Base-by-base conservation (phyloP, 345 rosid species). In the Firmiana major region DNA sequence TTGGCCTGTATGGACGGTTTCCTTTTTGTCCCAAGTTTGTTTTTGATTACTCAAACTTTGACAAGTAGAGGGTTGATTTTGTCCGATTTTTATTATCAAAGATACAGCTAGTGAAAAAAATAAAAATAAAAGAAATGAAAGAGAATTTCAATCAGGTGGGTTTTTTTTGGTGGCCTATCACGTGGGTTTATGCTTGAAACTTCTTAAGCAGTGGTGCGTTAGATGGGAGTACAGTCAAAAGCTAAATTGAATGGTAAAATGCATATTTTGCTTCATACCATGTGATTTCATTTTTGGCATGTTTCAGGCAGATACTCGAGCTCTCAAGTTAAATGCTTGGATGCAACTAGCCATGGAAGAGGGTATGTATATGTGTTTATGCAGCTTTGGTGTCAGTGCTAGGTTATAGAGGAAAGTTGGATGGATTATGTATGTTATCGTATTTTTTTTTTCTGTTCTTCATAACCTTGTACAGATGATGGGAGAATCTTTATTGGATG, bases 331-430 rank as follows among this genome's bases (percentile, higher is more conserved):
- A 81, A 90, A 90, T 81, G 92, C 91, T 51, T 95, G 98, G 98
- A 90, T 92, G 79, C 97, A 92, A 86, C 94, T 95, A 71, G 97
- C 99, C 74, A 65, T 80, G 22, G 99, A 95, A 88, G 97, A 95
- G 85, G 98, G 99, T 93, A 83, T 78, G 79, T 17, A 55, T 43
- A n/a, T 75, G 40, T 31, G 13, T n/a, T 15, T 48, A 15, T 55
- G 42, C 0, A 19, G 48, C 22, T 42, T 63, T 48, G 6, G 21
- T 9, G n/a, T 49, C 9, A 71, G 24, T 31, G 16, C 58, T 31
- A 49, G 26, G 8, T 59, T 10, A 48, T 49, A 5, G 60, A 71
- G 59, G 26, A 28, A 28, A 17, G 12, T 13, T 6, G 64, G 49
- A 34, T 34, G 45, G 15, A 31, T 45, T 60, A 22, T 22, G 54